Evolutionary conservation across 345 rosid genomes (phyloP), one percentile per base, ranked within the genome.

Genomic region (Aurinia saxatilis): DNA sequence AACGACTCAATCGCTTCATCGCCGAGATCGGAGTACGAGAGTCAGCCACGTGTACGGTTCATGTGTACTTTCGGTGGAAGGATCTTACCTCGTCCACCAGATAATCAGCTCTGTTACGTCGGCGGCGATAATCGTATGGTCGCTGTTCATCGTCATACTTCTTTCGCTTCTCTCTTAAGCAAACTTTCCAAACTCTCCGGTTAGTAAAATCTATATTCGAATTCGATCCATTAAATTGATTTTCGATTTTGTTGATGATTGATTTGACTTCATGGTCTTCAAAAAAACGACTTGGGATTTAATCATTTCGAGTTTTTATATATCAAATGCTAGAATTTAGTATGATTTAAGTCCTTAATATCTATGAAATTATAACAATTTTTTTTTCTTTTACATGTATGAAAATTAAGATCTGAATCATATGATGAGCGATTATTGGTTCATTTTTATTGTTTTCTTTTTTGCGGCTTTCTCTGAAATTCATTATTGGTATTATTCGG

Each of bases 51-150:
- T 21, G 84, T 87, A 29, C 86, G 95, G 34, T 82, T 93, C 79
- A 89, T 93, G 99, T 93, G 97, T 68, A 89, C 96, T 64, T 93
- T 87, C 19, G 97, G 96, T 4, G 99, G 99, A 35, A 93, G 82
- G 79, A 93, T 93, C 71, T 75, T 93, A 39, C 99, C 99, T 37
- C 95, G 99, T 41, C 99, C 99, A 0, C 92, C 89, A 23, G 99
- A 93, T 60, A 90, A 85, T 18, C 90, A 84, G 68, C 96, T 93
- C 50, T 90, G 95, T 17, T 93, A 93, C 57, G 96, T 85, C 40
- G 96, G 97, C 44, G 99, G 99, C 4, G 99, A 93, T 56, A 93
- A 96, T 61, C 86, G 97, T 31, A 90, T 93, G 69, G 95, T 93
- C 30, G 89, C 87, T 12, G 68, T 82, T 76, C 78, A 84, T 46